Conservation (phyloP, 2,329 filamentous ascomycete species). For the Fusarium palustre region DNA sequence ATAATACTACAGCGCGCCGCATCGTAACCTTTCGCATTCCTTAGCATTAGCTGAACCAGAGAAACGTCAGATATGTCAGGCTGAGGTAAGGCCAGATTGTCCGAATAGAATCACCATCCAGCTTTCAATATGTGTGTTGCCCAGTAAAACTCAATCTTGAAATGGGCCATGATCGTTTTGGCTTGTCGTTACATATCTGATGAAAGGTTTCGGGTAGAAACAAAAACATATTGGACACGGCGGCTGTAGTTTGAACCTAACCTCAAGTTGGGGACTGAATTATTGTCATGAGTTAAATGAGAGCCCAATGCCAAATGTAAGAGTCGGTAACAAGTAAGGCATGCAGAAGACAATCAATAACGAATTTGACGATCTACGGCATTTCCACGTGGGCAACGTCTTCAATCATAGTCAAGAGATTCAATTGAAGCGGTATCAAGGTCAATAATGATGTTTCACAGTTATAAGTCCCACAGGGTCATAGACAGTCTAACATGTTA, state of each 20-base stretch:
- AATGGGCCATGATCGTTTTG: not conserved
- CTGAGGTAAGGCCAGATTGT: not conserved
- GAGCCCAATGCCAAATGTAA: rapidly evolving
- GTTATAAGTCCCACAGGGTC: not conserved
- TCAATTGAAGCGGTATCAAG: rapidly evolving
- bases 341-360: not conserved
- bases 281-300: not conserved
- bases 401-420: not conserved
- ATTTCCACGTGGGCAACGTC: not conserved
- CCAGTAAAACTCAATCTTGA: not conserved
- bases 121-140: not conserved
- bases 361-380: not conserved
- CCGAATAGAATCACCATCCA: not conserved
- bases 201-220: conserved; percentile 1
- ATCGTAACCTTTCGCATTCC: not conserved
- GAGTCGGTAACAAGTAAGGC: not conserved
- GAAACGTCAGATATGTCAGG: not conserved
- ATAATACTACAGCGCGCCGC: not conserved
- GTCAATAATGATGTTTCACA: not conserved
- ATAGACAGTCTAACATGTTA: not conserved
- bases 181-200: not conserved
- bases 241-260: conserved; percentile 4
- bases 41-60: not conserved
- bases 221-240: not conserved
- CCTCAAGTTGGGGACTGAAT: no score